Evolutionary conservation across 768 basidiomycete genomes (phyloP), one percentile per base, ranked within the genome.

Genomic region (Pluteus cervinus): DNA sequence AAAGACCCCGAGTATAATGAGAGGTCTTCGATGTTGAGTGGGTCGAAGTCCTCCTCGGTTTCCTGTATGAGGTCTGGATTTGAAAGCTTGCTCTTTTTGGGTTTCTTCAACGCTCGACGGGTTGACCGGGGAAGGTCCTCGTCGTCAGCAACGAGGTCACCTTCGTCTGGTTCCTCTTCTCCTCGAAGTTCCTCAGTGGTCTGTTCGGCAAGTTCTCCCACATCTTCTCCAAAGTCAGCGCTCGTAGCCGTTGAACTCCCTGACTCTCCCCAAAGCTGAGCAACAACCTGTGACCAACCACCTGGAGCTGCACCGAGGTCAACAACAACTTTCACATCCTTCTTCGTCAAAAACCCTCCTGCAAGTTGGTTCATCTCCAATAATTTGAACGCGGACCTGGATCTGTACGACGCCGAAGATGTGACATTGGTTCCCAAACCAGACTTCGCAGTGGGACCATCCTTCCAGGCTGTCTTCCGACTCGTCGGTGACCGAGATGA

Each of bases 231-330:
- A 7, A 18, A 7, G 7, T 32, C 30, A 32, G 14, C 15, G 15
- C 15, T 16, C 23, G 14, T 28, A 22, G 24, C 28, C 12, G 26
- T 23, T 50, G 29, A 14, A 24, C 32, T 42, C 36, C 37, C 28
- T 36, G 21, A 38, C n/a, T n/a, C n/a, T 73, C 77, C 3, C 80
- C 79, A n/a, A 87, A 53, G 39, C 75, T 71, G 22, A 0, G 77
- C 72, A 10, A 77, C 79, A 8, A 91, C 91, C 53, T 96, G 92
- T 34, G 83, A 85, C 93, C 94, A 98, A 0, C 90, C 90, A 0
- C 92, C 92, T 0, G 93, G 94, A 0, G 91, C 88, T 0, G 87
- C 87, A 11, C 94, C 93, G 15, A 96, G 73, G 58, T 96, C 93
- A 1, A 93, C 77, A 1, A 94, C 76, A 12, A 73, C 66, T 2